phyloP scores from a whole-genome alignment of 2,329 filamentous ascomycete genomes.

The Emmonsiellopsis sp. region DNA sequence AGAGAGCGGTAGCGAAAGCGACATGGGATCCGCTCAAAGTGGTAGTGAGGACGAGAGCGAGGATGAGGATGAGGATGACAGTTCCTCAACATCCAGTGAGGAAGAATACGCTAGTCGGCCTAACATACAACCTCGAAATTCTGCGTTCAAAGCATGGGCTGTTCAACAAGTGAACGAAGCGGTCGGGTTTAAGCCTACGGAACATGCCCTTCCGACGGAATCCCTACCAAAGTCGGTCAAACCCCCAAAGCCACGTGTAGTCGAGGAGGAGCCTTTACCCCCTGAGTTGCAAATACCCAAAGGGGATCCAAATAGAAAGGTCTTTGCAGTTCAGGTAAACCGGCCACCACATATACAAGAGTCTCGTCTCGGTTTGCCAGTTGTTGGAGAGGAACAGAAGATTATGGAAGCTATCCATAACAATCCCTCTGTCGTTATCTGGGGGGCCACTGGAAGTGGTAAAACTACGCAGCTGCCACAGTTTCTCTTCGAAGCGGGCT shows the following conservation, averaged over 20 bases:
- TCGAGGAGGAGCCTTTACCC: conserved; percentile 32
- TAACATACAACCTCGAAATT: conserved; percentile 32
- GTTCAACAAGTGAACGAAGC: conserved; percentile 75
- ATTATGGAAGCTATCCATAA: conserved; percentile 98
- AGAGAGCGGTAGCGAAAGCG: conserved; percentile 20
- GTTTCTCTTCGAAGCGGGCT: conserved; percentile 89
- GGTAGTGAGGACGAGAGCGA: conserved; percentile 12
- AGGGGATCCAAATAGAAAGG: conserved; percentile 52
- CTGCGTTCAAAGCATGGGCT: conserved; percentile 91
- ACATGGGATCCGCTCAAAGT: conserved; percentile 21
- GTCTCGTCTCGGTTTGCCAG: conserved; percentile 68
- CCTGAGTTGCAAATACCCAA: conserved; percentile 29
- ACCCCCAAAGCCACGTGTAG: conserved; percentile 23
- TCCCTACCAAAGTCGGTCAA: conserved; percentile 20
- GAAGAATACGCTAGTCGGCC: conserved; percentile 13
- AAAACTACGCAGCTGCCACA: conserved; percentile 98
- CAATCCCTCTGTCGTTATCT: conserved; percentile 80
- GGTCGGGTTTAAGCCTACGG: conserved; percentile 55
- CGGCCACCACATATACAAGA: conserved; percentile 67
- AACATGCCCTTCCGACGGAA: conserved; percentile 19
- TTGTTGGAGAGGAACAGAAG: conserved; percentile 90
- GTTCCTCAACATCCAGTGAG: conserved; percentile 19
- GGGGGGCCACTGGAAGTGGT: conserved; percentile 89
- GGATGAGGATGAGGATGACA: conserved; percentile 23
- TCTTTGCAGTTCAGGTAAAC: conserved; percentile 62